phyloP scores from a whole-genome alignment of 176 grass and related monocot species.

The Eleusine indica region DNA sequence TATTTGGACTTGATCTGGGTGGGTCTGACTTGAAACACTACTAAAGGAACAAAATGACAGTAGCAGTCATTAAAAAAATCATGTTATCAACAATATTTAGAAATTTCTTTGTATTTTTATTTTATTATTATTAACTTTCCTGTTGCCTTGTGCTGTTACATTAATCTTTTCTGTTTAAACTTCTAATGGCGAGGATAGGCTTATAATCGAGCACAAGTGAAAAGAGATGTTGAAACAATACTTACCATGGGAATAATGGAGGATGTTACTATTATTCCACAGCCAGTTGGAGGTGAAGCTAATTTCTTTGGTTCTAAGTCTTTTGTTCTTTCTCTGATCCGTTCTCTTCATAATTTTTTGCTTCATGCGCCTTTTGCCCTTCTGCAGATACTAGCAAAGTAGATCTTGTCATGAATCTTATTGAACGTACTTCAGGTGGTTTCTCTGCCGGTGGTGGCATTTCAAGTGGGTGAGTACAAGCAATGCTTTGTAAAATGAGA shows the following conservation, averaged over 20 bases:
- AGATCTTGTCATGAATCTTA: constrained; percentile 99
- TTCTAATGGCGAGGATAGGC: constrained; percentile 61
- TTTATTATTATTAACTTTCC: neutral
- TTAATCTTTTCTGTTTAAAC: constrained; percentile 26
- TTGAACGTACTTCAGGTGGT: constrained; percentile 93
- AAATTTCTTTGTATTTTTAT: neutral
- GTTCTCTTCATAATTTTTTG: constrained; percentile 4
- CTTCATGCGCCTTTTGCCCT: constrained; percentile 32
- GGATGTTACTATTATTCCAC: constrained; percentile 93
- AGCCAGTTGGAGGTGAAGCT: constrained; percentile 75
- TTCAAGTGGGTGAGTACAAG: constrained; percentile 87
- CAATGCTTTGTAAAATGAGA: constrained; percentile 15
- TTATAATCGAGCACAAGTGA: constrained; percentile 84
- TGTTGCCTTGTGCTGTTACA: constrained; percentile 25
- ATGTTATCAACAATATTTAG: neutral
- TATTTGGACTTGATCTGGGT: neutral
- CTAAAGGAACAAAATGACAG: neutral
- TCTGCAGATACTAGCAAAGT: constrained; percentile 90
- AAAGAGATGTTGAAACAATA: constrained; percentile 99
- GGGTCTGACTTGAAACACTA: constrained; percentile 24
- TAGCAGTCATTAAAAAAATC: neutral
- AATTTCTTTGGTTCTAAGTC: constrained; percentile 31
- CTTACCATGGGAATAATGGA: constrained; percentile 99
- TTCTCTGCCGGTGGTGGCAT: constrained; percentile 99
- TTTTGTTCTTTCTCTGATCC: constrained; percentile 19